Percentiles rank a stretch among this genome's conserved stretches.
Conservation (phyloP, 2,329 filamentous ascomycete genomes). For the Teratosphaeria gauchensis region DNA sequence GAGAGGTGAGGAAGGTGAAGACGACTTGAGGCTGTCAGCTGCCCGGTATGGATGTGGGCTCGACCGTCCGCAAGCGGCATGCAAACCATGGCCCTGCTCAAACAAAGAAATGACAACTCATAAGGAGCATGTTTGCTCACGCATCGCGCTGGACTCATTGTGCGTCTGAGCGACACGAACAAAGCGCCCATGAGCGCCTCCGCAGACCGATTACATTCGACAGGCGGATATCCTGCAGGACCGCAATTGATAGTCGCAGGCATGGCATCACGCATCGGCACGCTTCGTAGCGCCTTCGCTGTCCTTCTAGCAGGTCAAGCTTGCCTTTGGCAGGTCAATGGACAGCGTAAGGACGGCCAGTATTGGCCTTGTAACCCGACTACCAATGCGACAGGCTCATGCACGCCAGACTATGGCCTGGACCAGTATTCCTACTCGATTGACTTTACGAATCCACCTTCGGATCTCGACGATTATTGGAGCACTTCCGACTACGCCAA, state of each 20-base stretch:
- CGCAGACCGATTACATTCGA: background rate
- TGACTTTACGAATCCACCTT: background rate
- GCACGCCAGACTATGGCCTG: background rate
- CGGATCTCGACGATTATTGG: background rate
- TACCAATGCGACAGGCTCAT: background rate
- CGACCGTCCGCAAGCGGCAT: background rate
- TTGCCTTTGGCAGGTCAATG: too few relatives aligned
- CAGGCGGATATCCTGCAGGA: background rate
- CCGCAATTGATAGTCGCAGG: background rate
- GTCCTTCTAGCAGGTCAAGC: background rate
- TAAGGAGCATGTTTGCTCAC: background rate
- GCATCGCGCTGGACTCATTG: background rate
- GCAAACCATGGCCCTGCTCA: background rate
- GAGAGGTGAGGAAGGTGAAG: constrained; percentile 10
- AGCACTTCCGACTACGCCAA: background rate
- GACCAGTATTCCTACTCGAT: background rate
- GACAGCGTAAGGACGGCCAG: background rate
- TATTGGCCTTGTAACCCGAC: background rate
- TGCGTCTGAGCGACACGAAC: background rate
- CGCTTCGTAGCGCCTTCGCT: background rate
- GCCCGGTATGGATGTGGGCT: background rate
- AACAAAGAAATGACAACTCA: background rate
- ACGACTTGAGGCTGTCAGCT: constrained; percentile 4
- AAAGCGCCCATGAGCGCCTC: background rate
- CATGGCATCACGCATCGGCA: background rate